Conservation (phyloP, 805 yeast genomes). For the Nakazawaea anatomiae region DNA sequence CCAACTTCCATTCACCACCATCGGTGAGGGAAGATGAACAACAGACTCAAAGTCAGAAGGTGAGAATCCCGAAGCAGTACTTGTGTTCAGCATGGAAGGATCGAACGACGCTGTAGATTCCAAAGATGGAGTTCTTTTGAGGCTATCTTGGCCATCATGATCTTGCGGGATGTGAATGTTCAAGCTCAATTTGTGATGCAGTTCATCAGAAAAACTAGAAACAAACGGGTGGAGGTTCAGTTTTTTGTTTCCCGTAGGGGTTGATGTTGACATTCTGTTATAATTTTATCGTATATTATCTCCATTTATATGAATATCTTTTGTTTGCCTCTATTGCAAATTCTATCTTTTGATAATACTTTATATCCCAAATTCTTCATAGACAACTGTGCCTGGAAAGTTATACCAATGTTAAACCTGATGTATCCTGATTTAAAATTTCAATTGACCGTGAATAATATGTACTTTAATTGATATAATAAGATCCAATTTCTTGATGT, state of each 20-base stretch:
- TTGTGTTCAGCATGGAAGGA: background rate
- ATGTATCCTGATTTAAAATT: too few species aligned
- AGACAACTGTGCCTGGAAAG: too few species aligned
- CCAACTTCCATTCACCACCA: constrained; percentile 17
- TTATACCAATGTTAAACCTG: too few species aligned
- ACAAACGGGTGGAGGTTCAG: background rate
- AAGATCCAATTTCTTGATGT: background rate
- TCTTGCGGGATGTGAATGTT: background rate
- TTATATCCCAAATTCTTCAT: too few species aligned
- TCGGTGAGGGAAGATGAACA: constrained; percentile 42
- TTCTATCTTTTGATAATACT: too few species aligned
- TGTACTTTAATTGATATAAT: too few species aligned
- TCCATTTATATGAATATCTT: background rate
- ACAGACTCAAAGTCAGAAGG: constrained; percentile 24
- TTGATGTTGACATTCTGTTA: background rate
- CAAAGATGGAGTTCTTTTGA: background rate
- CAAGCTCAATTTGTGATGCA: background rate
- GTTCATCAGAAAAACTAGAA: background rate
- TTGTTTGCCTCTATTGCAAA: background rate
- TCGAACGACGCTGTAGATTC: background rate
- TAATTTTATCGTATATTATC: background rate
- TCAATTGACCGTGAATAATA: too few species aligned
- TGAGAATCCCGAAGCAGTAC: constrained; percentile 19
- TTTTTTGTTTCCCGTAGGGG: background rate
- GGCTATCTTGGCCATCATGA: background rate